These are phyloP conservation scores for Saccharomycodes ludwigii DNA, from an alignment of 805 yeast species.

Conservation along the genomic window DNA sequence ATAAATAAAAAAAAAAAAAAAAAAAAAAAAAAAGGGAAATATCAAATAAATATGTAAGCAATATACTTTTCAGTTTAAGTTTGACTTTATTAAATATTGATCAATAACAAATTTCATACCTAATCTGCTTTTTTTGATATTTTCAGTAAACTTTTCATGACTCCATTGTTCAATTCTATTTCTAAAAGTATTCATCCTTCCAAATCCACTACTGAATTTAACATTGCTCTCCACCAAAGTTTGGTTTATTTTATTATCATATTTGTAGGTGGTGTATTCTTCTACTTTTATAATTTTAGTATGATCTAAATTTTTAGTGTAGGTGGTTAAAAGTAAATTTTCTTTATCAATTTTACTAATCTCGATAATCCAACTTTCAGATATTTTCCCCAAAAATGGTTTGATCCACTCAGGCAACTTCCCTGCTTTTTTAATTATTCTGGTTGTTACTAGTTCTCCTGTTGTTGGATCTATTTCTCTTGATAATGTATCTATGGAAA, in stretches of 20 bases:
- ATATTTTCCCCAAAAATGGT: constrained; percentile 58
- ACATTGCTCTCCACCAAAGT: constrained; percentile 50
- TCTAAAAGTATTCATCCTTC: constrained; percentile 45
- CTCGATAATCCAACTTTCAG: constrained; percentile 76
- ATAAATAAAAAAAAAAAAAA: too few species aligned
- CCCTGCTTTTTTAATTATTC: constrained; percentile 68
- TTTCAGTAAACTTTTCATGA: constrained; percentile 52
- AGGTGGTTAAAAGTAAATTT: constrained; percentile 42
- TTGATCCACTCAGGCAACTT: constrained; percentile 68
- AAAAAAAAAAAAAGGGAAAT: too few species aligned
- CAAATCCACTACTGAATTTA: constrained; percentile 59
- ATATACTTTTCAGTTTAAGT: too few species aligned
- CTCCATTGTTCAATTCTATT: constrained; percentile 78
- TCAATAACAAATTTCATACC: constrained; percentile 77
- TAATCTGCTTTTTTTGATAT: constrained; percentile 49
- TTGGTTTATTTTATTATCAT: constrained; percentile 17
- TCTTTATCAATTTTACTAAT: constrained; percentile 59
- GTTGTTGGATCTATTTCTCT: constrained; percentile 33
- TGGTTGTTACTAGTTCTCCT: constrained; percentile 53
- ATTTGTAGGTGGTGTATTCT: constrained; percentile 52
- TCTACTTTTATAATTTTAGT: constrained; percentile 65
- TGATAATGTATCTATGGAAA: constrained; percentile 68
- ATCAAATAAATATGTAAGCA: too few species aligned
- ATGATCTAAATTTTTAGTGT: constrained; percentile 78
- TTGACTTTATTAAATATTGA: too few species aligned